Percentiles rank a stretch among this genome's conserved stretches.
These are phyloP conservation scores for Aureobasidium melanogenum DNA, from an alignment of 2,329 filamentous ascomycete genomes.

Conservation along the genomic window DNA sequence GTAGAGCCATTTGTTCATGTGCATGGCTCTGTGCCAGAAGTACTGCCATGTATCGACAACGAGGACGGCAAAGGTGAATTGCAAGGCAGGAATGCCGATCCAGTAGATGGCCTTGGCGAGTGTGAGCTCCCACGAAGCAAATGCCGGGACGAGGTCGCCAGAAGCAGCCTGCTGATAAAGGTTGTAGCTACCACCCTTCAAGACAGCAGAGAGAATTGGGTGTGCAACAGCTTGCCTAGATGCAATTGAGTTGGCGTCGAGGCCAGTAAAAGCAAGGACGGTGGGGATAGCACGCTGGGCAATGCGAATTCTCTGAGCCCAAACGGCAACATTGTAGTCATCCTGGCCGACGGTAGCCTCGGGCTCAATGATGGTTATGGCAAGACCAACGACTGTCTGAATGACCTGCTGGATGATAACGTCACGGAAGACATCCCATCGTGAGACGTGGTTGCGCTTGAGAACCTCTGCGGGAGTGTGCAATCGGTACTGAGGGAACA, in stretches of 20 bases:
- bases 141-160: slow-evolving; percentile 53
- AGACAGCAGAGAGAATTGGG: slow-evolving; percentile 62
- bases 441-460: slow-evolving; percentile 76
- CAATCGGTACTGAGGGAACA: slow-evolving; percentile 83
- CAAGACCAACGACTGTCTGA: slow-evolving; percentile 63
- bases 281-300: slow-evolving; percentile 70
- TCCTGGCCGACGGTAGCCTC: slow-evolving; percentile 67
- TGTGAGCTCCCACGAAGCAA: slow-evolving; percentile 73
- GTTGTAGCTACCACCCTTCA: slow-evolving; percentile 77
- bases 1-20: slow-evolving; percentile 95
- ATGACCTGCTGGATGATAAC: slow-evolving; percentile 87
- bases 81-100: slow-evolving; percentile 62
- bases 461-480: slow-evolving; percentile 89
- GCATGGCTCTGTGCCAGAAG: slow-evolving; percentile 92
- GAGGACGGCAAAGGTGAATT: slow-evolving; percentile 65
- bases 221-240: slow-evolving; percentile 64
- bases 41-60: slow-evolving; percentile 97
- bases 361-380: slow-evolving; percentile 63
- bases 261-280: slow-evolving; percentile 60
- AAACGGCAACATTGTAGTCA: slow-evolving; percentile 79
- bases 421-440: slow-evolving; percentile 80
- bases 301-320: slow-evolving; percentile 74
- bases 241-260: slow-evolving; percentile 68
- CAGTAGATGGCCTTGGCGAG: slow-evolving; percentile 74
- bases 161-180: slow-evolving; percentile 25